phyloP scores from a whole-genome alignment of 2,329 filamentous ascomycete species.

The Colletotrichum salicis region DNA sequence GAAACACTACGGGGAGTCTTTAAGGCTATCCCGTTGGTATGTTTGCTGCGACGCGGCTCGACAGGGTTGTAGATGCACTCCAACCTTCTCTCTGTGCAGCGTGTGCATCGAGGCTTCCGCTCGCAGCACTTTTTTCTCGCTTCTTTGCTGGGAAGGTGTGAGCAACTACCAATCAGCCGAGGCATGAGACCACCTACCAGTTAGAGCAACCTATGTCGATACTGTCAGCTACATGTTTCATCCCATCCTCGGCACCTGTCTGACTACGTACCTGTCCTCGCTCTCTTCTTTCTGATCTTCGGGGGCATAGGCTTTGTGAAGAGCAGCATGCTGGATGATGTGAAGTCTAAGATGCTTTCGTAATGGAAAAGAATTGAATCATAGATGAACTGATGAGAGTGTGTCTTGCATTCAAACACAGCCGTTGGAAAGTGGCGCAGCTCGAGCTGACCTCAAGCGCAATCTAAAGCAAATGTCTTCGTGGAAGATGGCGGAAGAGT shows the following conservation, averaged over 20 bases:
- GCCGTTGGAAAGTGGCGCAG: neutral
- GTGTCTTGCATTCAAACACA: neutral
- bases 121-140: conserved; percentile 70
- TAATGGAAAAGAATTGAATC: neutral
- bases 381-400: neutral
- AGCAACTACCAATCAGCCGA: neutral
- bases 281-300: neutral
- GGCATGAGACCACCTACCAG: conserved; percentile 53
- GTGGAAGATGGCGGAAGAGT: neutral
- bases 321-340: neutral
- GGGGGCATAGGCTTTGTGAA: neutral
- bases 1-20: neutral
- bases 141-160: conserved; percentile 10
- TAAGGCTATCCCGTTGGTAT: neutral
- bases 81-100: conserved; percentile 59
- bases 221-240: neutral
- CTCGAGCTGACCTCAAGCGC: neutral
- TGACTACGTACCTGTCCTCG: neutral
- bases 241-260: neutral
- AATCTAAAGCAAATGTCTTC: neutral
- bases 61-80: conserved; percentile 62
- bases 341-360: neutral
- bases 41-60: conserved; percentile 48
- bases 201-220: conserved; percentile 56
- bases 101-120: conserved; percentile 58